These are phyloP conservation scores for Metroxylon sagu DNA, from an alignment of 176 grass and related monocot genomes.

Conservation along the genomic window DNA sequence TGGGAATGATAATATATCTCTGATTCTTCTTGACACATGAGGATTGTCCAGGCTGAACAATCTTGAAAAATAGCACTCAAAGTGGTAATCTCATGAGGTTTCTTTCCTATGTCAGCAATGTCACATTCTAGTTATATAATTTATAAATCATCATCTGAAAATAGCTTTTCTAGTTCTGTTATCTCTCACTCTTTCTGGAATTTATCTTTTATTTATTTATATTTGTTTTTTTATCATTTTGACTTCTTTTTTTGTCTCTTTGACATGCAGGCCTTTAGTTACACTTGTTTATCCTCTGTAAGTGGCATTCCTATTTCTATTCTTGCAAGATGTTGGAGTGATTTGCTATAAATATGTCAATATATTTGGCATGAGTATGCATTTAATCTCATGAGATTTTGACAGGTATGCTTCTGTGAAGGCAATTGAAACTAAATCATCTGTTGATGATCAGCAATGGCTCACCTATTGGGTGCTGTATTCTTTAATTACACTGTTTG, in stretches of 20 bases:
- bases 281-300: constrained; percentile 67
- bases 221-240: constrained; percentile 4
- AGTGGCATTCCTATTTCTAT: constrained; percentile 15
- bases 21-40: too few species aligned
- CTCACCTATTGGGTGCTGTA: constrained; percentile 79
- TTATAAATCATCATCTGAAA: neutral
- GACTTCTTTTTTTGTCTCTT: constrained; percentile 1
- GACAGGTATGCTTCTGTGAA: constrained; percentile 62
- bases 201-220: neutral
- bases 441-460: constrained; percentile 68
- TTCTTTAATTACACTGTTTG: constrained; percentile 57
- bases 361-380: neutral
- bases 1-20: too few species aligned
- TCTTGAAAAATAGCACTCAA: too few species aligned
- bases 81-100: too few species aligned
- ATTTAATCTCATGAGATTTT: neutral
- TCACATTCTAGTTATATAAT: too few species aligned
- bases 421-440: constrained; percentile 59
- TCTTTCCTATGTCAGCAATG: too few species aligned
- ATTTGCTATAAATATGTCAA: neutral
- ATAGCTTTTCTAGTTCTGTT: neutral
- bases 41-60: too few species aligned
- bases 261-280: constrained; percentile 44
- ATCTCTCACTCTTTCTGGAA: neutral
- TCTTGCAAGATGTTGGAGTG: too few species aligned